Base-by-base conservation (phyloP, 768 basidiomycete genomes). In the Neoboletus magnificus region DNA sequence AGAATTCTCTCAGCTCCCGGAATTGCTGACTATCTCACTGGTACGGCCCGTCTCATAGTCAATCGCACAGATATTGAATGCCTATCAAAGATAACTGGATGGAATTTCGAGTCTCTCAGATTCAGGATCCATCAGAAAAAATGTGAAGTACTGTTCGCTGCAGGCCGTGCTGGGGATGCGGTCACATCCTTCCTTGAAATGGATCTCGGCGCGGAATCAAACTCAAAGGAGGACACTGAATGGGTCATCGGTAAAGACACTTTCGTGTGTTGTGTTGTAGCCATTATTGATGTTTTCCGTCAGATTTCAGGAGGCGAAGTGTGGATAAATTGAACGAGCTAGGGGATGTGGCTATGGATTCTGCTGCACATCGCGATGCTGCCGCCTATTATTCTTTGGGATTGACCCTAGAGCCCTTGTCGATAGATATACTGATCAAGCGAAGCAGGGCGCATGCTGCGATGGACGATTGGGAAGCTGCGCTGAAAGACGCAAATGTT, bases 21-120 rank as follows among this genome's bases (percentile, higher is more conserved):
- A 62, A 50, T 39, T 62, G 29, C 3, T 58, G 52, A 62, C 61
- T 5, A 15, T 62, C 30, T 62, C 61, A 1, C 23, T 62, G 61
- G 61, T 62, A 44, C 4, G 61, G 16, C 1, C 23, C 6, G 10
- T 42, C 32, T 32, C 18, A 18, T 3, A n/a, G 30, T 39, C 29
- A 27, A 49, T 9, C 5, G 36, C 32, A 23, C 29, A 29, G 9
- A 10, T 46, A 20, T 23, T 62, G 23, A 62, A 15, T 35, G 9
- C 3, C 1, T 22, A 16, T 27, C 9, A 10, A 58, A 62, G 61
- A 55, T 62, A 23, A 50, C 61, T 18, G 61, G 61, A 11, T 62
- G 61, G 61, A 44, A 55, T 35, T 62, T 62, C 9, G 20, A 50
- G 25, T 5, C 23, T 30, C 47, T 62, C 11, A 48, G 35, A 32